Conservation (phyloP, 495 filamentous ascomycete species). For the Filosporella fistucella region DNA sequence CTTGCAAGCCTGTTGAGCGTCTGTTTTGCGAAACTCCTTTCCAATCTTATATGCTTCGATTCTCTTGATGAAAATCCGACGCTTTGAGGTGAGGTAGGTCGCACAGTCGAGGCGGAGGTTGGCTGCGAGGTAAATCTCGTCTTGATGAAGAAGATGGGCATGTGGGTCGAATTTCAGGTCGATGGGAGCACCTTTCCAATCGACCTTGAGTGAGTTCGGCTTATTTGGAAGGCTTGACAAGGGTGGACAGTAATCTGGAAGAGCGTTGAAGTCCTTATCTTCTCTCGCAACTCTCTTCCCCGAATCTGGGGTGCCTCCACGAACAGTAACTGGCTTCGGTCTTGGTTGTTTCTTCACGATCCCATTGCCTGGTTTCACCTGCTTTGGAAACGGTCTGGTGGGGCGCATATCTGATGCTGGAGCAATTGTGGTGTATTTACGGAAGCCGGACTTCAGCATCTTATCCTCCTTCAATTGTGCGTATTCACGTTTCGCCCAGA, state of each 20-base stretch:
- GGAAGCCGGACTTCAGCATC: constrained; percentile 37
- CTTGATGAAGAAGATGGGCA: constrained; percentile 67
- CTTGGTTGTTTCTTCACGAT: not conserved
- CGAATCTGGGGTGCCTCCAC: constrained; percentile 39
- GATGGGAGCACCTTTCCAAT: constrained; percentile 80
- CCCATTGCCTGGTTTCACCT: constrained; percentile 18
- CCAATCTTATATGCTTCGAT: constrained; percentile 61
- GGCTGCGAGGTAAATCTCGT: constrained; percentile 74
- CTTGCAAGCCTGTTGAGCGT: constrained; percentile 94
- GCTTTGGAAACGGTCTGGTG: constrained; percentile 24
- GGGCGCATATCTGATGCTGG: constrained; percentile 31
- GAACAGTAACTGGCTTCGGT: constrained; percentile 17
- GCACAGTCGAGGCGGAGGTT: constrained; percentile 82
- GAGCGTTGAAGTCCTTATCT: constrained; percentile 78
- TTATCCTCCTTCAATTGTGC: constrained; percentile 50
- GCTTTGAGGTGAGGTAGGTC: constrained; percentile 92
- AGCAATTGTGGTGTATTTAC: constrained; percentile 43
- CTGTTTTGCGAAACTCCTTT: constrained; percentile 96
- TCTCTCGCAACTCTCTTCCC: constrained; percentile 49
- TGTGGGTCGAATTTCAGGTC: constrained; percentile 79
- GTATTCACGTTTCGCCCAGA: constrained; percentile 61
- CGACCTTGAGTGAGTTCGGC: constrained; percentile 69
- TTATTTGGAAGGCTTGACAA: constrained; percentile 55
- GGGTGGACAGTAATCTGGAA: constrained; percentile 76
- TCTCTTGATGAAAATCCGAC: constrained; percentile 81